A percentile compares a stretch with the other conserved stretches of the same genome.
Conservation (phyloP, 306 rosid genomes). For the Luffa acutangula region DNA sequence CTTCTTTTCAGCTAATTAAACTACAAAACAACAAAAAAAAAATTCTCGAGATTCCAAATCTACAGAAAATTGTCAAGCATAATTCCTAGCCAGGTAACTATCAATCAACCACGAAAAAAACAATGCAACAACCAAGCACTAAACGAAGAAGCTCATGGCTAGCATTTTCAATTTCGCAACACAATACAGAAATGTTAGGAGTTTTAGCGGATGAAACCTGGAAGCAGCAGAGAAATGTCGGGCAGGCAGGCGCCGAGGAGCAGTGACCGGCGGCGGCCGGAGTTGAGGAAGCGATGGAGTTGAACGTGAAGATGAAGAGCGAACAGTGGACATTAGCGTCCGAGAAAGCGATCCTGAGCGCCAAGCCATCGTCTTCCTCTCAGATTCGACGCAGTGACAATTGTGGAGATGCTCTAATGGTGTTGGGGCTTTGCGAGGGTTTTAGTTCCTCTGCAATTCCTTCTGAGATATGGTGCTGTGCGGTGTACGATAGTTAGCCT, state of each 20-base stretch:
- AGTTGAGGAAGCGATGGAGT: slow-evolving; percentile 30
- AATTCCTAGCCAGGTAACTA: neutral
- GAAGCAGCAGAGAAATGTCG: slow-evolving; percentile 44
- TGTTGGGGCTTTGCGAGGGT: slow-evolving; percentile 44
- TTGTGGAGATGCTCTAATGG: neutral
- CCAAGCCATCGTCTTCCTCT: slow-evolving; percentile 31
- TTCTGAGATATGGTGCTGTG: neutral
- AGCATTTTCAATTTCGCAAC: neutral
- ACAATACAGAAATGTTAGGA: neutral
- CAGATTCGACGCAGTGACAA: neutral
- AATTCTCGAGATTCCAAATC: neutral
- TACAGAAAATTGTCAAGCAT: neutral
- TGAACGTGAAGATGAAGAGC: slow-evolving; percentile 35
- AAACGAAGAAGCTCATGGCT: neutral
- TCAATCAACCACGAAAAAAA: neutral
- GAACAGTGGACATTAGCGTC: slow-evolving; percentile 43
- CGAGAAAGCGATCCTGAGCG: slow-evolving; percentile 54
- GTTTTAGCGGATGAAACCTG: slow-evolving; percentile 16
- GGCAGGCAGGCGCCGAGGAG: slow-evolving; percentile 37
- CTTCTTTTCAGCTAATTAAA: neutral
- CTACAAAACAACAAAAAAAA: neutral
- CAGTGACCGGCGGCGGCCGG: slow-evolving; percentile 27
- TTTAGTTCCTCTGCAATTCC: slow-evolving; percentile 6
- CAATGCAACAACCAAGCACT: neutral
- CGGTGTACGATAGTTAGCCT: neutral